Evolutionary conservation across 176 grass and related monocot species (phyloP).

Genomic region (Tillandsia leiboldiana): DNA sequence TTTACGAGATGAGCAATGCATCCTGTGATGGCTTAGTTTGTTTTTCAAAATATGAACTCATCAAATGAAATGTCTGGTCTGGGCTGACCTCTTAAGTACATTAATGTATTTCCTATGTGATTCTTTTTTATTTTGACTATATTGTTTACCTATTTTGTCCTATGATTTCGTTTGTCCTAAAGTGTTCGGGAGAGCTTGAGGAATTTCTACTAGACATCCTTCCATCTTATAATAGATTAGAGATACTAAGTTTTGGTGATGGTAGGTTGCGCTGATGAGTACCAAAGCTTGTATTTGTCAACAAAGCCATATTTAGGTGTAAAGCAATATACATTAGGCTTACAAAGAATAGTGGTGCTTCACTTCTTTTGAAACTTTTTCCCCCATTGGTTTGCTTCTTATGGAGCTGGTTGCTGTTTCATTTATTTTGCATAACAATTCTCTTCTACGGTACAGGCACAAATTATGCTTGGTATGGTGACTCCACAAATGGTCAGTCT

Average conservation of each 20-base stretch:
- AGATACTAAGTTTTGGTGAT: no score
- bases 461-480: conserved; percentile 93
- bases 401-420: not conserved
- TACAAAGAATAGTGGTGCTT: not conserved
- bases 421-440: conserved; percentile 2
- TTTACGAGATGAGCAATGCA: conserved; percentile 7
- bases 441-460: conserved; percentile 39
- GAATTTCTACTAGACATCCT: no score
- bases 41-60: not conserved
- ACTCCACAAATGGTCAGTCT: conserved; percentile 67
- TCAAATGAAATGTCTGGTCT: not conserved
- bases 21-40: not conserved
- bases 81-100: not conserved
- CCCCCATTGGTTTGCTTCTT: not conserved
- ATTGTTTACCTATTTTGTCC: no score
- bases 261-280: no score
- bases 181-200: no score
- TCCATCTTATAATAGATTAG: no score
- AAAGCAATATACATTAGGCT: not conserved
- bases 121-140: no score
- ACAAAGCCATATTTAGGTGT: no score
- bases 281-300: no score
- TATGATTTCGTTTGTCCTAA: no score
- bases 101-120: no score
- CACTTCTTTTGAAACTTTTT: not conserved